These are phyloP conservation scores for Coemansia sp. DNA, from an alignment of 371 early-diverging fungal species.

Conservation along the genomic window DNA sequence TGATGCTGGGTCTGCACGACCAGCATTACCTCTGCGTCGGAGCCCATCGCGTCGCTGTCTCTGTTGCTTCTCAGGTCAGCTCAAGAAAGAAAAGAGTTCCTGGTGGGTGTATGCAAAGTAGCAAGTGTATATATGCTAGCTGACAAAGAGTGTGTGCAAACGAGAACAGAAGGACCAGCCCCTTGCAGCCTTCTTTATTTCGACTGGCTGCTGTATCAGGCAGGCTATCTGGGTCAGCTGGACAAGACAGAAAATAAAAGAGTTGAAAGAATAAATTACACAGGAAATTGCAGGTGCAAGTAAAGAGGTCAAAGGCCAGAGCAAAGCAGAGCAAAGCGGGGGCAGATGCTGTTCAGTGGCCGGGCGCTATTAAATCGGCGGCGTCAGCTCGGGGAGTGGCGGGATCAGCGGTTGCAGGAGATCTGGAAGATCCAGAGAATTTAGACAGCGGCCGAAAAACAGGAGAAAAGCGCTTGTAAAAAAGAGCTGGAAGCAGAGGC, in stretches of 20 bases:
- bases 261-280: background rate
- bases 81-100: background rate
- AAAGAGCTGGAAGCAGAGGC: background rate
- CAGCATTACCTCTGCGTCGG: slow-evolving; percentile 25
- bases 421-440: background rate
- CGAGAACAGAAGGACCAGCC: no score
- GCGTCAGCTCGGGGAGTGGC: background rate
- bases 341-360: background rate
- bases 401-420: background rate
- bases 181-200: no score
- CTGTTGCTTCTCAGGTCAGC: background rate
- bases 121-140: background rate
- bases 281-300: background rate
- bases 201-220: background rate
- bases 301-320: background rate
- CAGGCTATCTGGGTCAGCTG: background rate
- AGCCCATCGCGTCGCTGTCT: slow-evolving; percentile 7
- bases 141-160: no score
- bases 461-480: background rate
- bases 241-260: background rate
- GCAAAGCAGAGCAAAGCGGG: background rate
- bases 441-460: background rate
- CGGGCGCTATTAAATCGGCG: background rate
- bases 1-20: slow-evolving; percentile 34
- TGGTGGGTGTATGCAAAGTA: background rate